These are phyloP conservation scores for Colletotrichum sp. DNA, from an alignment of 2,329 filamentous ascomycete genomes.

Conservation along the genomic window DNA sequence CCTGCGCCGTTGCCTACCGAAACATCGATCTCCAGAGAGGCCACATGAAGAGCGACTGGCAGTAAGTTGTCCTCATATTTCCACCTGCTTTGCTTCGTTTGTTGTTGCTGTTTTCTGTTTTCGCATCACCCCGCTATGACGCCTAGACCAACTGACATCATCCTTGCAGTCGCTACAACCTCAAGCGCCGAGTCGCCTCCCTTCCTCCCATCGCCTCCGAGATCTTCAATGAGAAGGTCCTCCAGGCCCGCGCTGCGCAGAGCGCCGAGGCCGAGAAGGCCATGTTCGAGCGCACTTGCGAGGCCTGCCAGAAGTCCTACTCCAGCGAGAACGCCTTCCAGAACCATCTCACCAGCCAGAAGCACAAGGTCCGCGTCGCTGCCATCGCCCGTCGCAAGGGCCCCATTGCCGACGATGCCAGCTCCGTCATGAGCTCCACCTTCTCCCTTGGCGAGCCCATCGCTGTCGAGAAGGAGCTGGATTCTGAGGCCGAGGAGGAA, in stretches of 20 bases:
- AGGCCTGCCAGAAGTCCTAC: constrained; percentile 87
- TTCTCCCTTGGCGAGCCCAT: constrained; percentile 89
- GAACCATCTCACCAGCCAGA: constrained; percentile 90
- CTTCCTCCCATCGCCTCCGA: constrained; percentile 91
- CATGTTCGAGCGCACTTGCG: constrained; percentile 83
- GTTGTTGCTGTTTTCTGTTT: not conserved
- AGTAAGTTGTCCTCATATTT: constrained; percentile 64
- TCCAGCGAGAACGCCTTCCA: constrained; percentile 95
- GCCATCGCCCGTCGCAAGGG: constrained; percentile 38
- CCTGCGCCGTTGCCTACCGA: constrained; percentile 95
- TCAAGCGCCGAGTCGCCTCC: constrained; percentile 91
- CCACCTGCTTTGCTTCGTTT: not conserved
- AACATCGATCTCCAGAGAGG: constrained; percentile 90
- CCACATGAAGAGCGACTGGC: constrained; percentile 99
- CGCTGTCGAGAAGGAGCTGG: constrained; percentile 53
- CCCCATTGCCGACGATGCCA: constrained; percentile 64
- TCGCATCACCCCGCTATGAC: not conserved
- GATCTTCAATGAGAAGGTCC: constrained; percentile 92
- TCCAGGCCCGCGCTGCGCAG: constrained; percentile 85
- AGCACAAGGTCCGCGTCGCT: constrained; percentile 77
- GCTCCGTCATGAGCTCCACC: constrained; percentile 86
- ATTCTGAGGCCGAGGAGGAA: constrained; percentile 74
- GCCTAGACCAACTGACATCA: constrained; percentile 20
- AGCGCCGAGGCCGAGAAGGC: constrained; percentile 87
- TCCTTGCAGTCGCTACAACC: constrained; percentile 79